Conservation (phyloP, 371 early-diverging fungal genomes). For the Amoeboradix gromovi region DNA sequence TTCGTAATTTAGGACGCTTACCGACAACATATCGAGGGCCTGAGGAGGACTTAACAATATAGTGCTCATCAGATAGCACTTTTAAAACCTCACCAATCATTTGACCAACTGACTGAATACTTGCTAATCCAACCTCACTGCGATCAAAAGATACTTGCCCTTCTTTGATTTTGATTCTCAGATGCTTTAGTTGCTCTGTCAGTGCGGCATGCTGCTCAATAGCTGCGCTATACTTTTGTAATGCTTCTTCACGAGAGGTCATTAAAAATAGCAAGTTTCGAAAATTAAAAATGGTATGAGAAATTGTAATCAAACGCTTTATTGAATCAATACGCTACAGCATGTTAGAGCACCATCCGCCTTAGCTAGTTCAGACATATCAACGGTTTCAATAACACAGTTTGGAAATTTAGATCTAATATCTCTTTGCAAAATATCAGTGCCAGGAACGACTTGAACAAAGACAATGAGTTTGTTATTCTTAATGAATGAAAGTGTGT, state of each 20-base stretch:
- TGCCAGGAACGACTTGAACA: background rate
- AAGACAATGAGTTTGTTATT: background rate
- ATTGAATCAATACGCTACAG: background rate
- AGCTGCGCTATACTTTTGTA: background rate
- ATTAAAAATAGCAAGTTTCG: no score
- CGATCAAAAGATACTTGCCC: conserved; percentile 22
- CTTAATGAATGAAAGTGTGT: background rate
- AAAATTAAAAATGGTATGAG: no score
- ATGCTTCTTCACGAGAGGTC: background rate
- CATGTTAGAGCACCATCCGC: background rate
- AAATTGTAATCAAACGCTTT: no score
- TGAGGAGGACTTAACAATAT: conserved; percentile 92
- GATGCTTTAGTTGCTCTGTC: background rate
- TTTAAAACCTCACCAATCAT: conserved; percentile 97
- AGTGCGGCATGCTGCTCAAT: background rate
- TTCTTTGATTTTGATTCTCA: background rate
- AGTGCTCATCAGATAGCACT: conserved; percentile 86
- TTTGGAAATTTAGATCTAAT: background rate
- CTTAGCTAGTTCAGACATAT: background rate
- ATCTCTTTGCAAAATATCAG: background rate
- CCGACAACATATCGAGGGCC: conserved; percentile 99
- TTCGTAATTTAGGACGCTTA: conserved; percentile 72
- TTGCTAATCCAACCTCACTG: conserved; percentile 91
- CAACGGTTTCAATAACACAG: background rate
- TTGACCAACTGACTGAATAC: conserved; percentile 93